Percentiles rank a stretch among this genome's conserved stretches.
Conservation (phyloP, 2,329 filamentous ascomycete genomes). For the Drechslerella dactyloides region DNA sequence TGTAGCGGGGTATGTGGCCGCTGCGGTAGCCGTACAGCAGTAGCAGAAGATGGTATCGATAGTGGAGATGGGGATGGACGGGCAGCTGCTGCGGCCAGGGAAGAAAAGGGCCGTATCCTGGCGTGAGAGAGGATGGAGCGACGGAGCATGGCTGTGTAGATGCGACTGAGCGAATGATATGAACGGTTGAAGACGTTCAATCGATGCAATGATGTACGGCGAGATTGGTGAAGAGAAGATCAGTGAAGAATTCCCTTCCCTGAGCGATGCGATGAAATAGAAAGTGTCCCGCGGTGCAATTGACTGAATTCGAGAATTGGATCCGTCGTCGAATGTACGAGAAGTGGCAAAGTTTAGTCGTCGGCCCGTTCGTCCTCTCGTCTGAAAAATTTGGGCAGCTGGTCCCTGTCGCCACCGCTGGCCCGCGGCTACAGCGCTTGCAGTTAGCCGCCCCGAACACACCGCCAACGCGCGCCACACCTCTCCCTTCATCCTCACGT, state of each 20-base stretch:
- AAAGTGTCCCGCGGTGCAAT: neutral
- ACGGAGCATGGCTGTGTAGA: constrained; percentile 30
- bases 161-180: neutral
- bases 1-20: constrained; percentile 35
- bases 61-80: constrained; percentile 22
- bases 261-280: neutral
- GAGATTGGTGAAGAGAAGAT: constrained; percentile 48
- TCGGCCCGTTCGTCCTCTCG: neutral
- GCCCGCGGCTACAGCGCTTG: constrained; percentile 1
- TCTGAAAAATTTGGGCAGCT: constrained; percentile 4
- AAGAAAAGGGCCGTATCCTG: constrained; percentile 54
- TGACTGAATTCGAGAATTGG: neutral
- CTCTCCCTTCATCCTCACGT: constrained; percentile 12
- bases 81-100: constrained; percentile 55
- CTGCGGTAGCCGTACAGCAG: constrained; percentile 24
- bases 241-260: constrained; percentile 48
- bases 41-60: constrained; percentile 19
- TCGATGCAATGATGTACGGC: no score
- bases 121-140: constrained; percentile 36
- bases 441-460: neutral
- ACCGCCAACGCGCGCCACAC: neutral
- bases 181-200: constrained; percentile 9
- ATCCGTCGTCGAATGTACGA: neutral
- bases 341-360: neutral
- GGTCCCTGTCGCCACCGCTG: neutral